These are phyloP conservation scores for Fusarium sp. DNA, from an alignment of 2,329 filamentous ascomycete genomes.

Conservation along the genomic window DNA sequence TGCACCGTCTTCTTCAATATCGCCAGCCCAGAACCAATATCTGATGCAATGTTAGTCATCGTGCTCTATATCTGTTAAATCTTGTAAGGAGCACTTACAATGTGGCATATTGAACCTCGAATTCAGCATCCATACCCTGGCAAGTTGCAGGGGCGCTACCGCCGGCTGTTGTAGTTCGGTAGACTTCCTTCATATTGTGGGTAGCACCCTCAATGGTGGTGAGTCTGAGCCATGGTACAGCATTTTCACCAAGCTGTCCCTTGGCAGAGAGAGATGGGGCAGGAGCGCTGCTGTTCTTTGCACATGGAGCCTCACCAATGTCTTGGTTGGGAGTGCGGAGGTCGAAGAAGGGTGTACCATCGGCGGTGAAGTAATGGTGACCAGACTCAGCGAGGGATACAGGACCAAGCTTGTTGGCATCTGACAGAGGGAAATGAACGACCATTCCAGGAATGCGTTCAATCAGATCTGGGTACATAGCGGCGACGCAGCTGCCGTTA, in stretches of 20 bases:
- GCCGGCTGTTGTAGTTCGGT: constrained; percentile 84
- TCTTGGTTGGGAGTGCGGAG: constrained; percentile 65
- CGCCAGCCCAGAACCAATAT: constrained; percentile 44
- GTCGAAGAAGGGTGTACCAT: constrained; percentile 81
- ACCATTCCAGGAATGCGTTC: constrained; percentile 71
- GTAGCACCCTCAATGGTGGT: constrained; percentile 62
- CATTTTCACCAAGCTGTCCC: constrained; percentile 71
- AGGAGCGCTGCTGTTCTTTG: constrained; percentile 66
- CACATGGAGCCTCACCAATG: constrained; percentile 69
- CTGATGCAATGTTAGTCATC: constrained; percentile 31
- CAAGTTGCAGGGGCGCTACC: constrained; percentile 81
- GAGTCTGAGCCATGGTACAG: constrained; percentile 85
- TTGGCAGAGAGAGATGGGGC: constrained; percentile 70
- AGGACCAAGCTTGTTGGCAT: constrained; percentile 58
- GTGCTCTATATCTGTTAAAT: not conserved
- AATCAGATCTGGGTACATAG: constrained; percentile 74
- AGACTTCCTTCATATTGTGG: constrained; percentile 76
- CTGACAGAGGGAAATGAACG: constrained; percentile 69
- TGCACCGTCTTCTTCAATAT: constrained; percentile 18
- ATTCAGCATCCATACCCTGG: constrained; percentile 66
- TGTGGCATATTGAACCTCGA: constrained; percentile 82
- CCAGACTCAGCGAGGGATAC: constrained; percentile 73
- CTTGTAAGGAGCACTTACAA: constrained; percentile 69
- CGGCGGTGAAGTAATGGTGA: constrained; percentile 81
- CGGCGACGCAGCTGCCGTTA: constrained; percentile 84